phyloP scores from a whole-genome alignment of 768 basidiomycete genomes.

The Pleurotus citrinopileatus region DNA sequence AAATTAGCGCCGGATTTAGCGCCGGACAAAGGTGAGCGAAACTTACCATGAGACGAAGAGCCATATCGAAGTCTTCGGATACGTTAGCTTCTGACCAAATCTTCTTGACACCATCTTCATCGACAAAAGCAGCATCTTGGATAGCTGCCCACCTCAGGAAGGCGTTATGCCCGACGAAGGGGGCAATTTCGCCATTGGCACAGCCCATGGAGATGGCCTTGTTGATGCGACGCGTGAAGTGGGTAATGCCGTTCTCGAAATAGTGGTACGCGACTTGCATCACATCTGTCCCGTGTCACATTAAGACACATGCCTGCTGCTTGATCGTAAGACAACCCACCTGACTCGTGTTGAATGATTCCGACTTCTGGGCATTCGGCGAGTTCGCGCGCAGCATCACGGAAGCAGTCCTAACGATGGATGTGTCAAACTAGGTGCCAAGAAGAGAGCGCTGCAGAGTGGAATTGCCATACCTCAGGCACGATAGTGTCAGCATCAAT shows the following conservation, averaged over 20 bases:
- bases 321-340: slow-evolving; percentile 29
- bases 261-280: slow-evolving; percentile 90
- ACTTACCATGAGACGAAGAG: slow-evolving; percentile 54
- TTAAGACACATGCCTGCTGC: slow-evolving; percentile 7
- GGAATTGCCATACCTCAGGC: slow-evolving; percentile 50
- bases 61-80: slow-evolving; percentile 85
- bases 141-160: slow-evolving; percentile 89
- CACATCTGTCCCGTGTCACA: slow-evolving; percentile 50
- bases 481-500: slow-evolving; percentile 82
- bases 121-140: slow-evolving; percentile 80
- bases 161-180: slow-evolving; percentile 86
- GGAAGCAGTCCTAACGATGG: slow-evolving; percentile 67
- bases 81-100: slow-evolving; percentile 85
- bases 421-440: slow-evolving; percentile 2
- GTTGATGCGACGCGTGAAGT: slow-evolving; percentile 87
- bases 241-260: slow-evolving; percentile 88
- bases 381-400: slow-evolving; percentile 86
- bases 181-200: slow-evolving; percentile 79
- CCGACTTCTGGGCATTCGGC: slow-evolving; percentile 78
- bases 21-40: not conserved
- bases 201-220: slow-evolving; percentile 76
- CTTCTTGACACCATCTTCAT: slow-evolving; percentile 65
- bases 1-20: not conserved
- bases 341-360: slow-evolving; percentile 89
- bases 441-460: too few relatives aligned